Conservation (phyloP, 176 grass and related monocot genomes). For the Cymbopogon citratus region DNA sequence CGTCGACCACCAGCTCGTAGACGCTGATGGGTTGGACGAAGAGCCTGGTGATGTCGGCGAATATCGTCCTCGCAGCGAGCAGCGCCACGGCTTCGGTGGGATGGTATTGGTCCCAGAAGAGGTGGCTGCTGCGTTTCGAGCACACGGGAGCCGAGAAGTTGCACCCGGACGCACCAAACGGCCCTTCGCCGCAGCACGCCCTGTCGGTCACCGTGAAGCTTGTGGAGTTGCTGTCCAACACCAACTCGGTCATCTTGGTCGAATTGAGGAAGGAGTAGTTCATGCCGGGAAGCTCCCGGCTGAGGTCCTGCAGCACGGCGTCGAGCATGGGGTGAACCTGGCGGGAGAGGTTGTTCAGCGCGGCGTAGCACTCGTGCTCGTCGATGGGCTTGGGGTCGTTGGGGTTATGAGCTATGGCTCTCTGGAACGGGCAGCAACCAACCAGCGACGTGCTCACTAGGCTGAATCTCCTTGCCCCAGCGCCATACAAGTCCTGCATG, state of each 20-base stretch:
- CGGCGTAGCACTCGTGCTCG: conserved; percentile 6
- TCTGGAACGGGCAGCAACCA: conserved; percentile 46
- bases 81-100: too few relatives aligned
- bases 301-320: conserved; percentile 13
- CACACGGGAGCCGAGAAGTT: too few relatives aligned
- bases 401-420: not conserved
- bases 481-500: conserved; percentile 33
- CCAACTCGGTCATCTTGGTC: not conserved
- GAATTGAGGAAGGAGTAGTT: conserved; percentile 43
- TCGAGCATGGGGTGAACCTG: not conserved
- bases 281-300: conserved; percentile 16
- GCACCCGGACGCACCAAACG: too few relatives aligned
- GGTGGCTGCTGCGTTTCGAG: too few relatives aligned
- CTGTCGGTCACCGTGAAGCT: too few relatives aligned
- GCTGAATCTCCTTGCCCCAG: conserved; percentile 41
- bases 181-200: too few relatives aligned
- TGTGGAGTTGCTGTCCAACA: too few relatives aligned
- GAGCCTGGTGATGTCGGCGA: too few relatives aligned
- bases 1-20: too few relatives aligned
- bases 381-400: not conserved
- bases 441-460: conserved; percentile 29
- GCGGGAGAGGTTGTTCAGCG: conserved; percentile 23
- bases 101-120: too few relatives aligned
- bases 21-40: too few relatives aligned
- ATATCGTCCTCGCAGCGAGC: too few relatives aligned